Evolutionary conservation across 2,329 filamentous ascomycete genomes (phyloP).

Genomic region (Pestalotiopsis sp.): DNA sequence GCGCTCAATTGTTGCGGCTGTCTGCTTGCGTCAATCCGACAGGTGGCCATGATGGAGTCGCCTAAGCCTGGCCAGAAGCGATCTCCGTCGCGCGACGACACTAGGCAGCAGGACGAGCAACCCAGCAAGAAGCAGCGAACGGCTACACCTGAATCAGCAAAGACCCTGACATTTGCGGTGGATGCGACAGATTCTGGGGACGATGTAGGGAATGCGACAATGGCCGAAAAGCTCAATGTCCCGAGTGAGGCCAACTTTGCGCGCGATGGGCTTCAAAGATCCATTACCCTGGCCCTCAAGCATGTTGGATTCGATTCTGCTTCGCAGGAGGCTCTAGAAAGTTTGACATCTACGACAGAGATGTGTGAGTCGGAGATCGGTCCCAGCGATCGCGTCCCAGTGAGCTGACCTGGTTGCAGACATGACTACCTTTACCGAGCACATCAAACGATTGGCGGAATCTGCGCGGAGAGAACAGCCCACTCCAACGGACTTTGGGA

Average conservation of each 20-base stretch:
- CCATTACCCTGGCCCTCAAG: conserved; percentile 56
- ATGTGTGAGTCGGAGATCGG: conserved; percentile 48
- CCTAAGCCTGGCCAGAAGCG: conserved; percentile 23
- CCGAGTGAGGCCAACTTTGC: conserved; percentile 35
- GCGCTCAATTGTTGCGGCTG: not conserved
- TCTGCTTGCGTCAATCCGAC: not conserved
- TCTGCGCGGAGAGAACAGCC: conserved; percentile 54
- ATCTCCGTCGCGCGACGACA: conserved; percentile 19
- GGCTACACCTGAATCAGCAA: conserved; percentile 20
- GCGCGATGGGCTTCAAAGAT: conserved; percentile 52
- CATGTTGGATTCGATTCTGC: conserved; percentile 62
- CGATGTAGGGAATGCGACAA: conserved; percentile 3
- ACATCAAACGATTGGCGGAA: conserved; percentile 49
- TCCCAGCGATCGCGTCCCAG: not conserved
- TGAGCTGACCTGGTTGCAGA: conserved; percentile 41
- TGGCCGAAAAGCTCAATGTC: conserved; percentile 19
- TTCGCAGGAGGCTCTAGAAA: conserved; percentile 59
- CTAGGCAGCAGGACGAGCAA: conserved; percentile 14
- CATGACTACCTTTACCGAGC: conserved; percentile 48
- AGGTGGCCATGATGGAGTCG: conserved; percentile 8
- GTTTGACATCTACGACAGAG: conserved; percentile 58
- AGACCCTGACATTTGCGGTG: not conserved
- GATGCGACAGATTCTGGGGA: conserved; percentile 5
- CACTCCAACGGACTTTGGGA: conserved; percentile 60
- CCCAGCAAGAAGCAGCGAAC: conserved; percentile 29